Base-by-base conservation (phyloP, 2,329 filamentous ascomycete genomes). In the Ceratocystis alfenasii region DNA sequence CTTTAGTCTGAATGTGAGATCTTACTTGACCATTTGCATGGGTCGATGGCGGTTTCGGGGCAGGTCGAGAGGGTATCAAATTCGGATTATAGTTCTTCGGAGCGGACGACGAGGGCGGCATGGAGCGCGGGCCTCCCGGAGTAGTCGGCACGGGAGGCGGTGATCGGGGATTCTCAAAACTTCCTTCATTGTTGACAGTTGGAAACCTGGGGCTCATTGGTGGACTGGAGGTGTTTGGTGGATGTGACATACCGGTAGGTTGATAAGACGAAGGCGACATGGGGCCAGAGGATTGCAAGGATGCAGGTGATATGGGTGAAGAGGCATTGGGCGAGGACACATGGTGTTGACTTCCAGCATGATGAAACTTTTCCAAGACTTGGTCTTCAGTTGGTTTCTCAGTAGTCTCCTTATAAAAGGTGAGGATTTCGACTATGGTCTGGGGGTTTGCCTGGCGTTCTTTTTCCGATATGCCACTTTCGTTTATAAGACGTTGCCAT, bases 361-460 rank as follows among this genome's bases (percentile, higher is more conserved):
- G 87, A 72, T 95, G 90, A 75, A 99, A 96, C 75, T 99, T 99
- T 75, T 97, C 92, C 80, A 94, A 90, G 66, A 94, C 87, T 71
- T 89, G 88, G 72, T 96, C 90, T 73, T 96, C 90, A 68, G 86
- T 84, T 67, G 84, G 85, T 71, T 80, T 81, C 71, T 93, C 90
- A 30, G 89, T 88, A 69, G 90, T 96, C 77, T 96, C 93, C 75
- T 96, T 95, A 80, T 96, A 97, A 75, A 97, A 97, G 68, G 88
- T 89, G 76, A 99, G 87, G 72, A 99, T 94, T 75, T 97, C 89
- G 73, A 95, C 87, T 77, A 96, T 91, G 67, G 93, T 92, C 75
- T 97, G 91, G 2, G 94, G 94, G 73, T 97, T 91, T 76, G 96
- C 89, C 74, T 93, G 89, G 75, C 95, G 89, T 75, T 97, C 94